A percentile compares a stretch with the other conserved stretches of the same genome.
These are phyloP conservation scores for Globisporangium irregulare DNA, from an alignment of 352 stramenopile genomes.

Conservation along the genomic window DNA sequence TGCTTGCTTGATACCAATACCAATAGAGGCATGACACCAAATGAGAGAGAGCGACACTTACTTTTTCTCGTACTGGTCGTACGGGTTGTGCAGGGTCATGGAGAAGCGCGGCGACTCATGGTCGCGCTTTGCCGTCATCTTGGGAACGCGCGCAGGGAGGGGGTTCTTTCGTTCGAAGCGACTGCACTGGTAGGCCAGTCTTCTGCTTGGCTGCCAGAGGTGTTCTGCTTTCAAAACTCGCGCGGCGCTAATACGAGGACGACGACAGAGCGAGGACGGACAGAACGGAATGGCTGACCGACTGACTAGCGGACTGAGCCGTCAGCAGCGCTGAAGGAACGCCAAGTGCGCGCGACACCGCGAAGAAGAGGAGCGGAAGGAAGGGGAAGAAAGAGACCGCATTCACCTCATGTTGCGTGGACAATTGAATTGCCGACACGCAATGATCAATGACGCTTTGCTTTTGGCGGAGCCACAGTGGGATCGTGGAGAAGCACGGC, in stretches of 20 bases:
- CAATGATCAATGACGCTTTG: not conserved
- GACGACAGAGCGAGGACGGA: not conserved
- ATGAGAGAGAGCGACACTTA: not conserved
- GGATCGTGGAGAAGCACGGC: not conserved
- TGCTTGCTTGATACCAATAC: not conserved
- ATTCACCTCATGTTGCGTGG: not conserved
- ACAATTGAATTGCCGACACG: not conserved
- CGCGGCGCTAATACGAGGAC: not conserved
- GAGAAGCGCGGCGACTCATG: slow-evolving; percentile 18
- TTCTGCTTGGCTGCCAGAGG: not conserved
- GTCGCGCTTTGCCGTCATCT: slow-evolving; percentile 5
- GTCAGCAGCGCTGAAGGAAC: not conserved
- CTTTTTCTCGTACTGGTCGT: slow-evolving; percentile 17
- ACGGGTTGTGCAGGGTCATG: slow-evolving; percentile 16
- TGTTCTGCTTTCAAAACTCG: not conserved
- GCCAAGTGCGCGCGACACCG: not conserved
- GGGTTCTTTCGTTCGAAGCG: not conserved
- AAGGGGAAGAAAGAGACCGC: not conserved
- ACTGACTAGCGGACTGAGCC: not conserved
- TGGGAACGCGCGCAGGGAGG: too few species aligned
- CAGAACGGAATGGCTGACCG: not conserved
- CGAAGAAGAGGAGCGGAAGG: not conserved
- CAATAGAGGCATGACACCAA: not conserved
- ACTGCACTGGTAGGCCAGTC: not conserved
- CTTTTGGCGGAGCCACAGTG: not conserved